Evolutionary conservation across 768 basidiomycete species (phyloP).

Genomic region (Suillus subaureus): DNA sequence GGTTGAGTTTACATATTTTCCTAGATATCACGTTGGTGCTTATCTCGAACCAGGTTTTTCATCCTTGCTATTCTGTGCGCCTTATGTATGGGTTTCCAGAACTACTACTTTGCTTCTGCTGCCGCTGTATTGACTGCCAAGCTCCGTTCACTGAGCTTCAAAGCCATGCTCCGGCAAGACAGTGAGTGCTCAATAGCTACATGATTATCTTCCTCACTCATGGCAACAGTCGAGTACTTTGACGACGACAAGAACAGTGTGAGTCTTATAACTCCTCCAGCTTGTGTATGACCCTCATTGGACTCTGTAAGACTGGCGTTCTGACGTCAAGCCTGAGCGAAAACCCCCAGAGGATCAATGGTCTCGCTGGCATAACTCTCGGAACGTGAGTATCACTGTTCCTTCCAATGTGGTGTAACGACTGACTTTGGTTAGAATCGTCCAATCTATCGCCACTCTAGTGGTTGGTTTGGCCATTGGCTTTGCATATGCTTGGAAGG

Average conservation of each 20-base stretch:
- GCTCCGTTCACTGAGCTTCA: slow-evolving; percentile 41
- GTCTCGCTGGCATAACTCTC: slow-evolving; percentile 84
- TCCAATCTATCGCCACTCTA: slow-evolving; percentile 74
- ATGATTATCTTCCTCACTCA: no score
- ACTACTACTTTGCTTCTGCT: slow-evolving; percentile 35
- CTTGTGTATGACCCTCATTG: neutral
- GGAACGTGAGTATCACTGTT: slow-evolving; percentile 55
- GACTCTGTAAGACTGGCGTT: slow-evolving; percentile 62
- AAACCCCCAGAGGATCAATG: slow-evolving; percentile 87
- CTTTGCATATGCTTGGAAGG: slow-evolving; percentile 73
- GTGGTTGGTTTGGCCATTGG: slow-evolving; percentile 76
- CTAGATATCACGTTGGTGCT: slow-evolving; percentile 33
- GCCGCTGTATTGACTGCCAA: slow-evolving; percentile 42
- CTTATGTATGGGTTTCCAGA: slow-evolving; percentile 39
- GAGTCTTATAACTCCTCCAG: neutral
- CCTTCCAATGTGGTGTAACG: neutral
- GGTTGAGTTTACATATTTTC: slow-evolving; percentile 25
- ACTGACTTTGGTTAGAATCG: slow-evolving; percentile 48
- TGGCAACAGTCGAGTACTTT: slow-evolving; percentile 36
- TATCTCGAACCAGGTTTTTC: slow-evolving; percentile 36
- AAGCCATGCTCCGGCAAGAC: slow-evolving; percentile 47
- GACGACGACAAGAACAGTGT: slow-evolving; percentile 42
- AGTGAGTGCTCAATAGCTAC: slow-evolving; percentile 29
- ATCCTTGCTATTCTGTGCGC: slow-evolving; percentile 39
- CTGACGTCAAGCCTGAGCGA: slow-evolving; percentile 82